Percentiles rank a stretch among this genome's conserved stretches.
phyloP scores from a whole-genome alignment of 352 stramenopile genomes.

The Phytophthora pluvialis region DNA sequence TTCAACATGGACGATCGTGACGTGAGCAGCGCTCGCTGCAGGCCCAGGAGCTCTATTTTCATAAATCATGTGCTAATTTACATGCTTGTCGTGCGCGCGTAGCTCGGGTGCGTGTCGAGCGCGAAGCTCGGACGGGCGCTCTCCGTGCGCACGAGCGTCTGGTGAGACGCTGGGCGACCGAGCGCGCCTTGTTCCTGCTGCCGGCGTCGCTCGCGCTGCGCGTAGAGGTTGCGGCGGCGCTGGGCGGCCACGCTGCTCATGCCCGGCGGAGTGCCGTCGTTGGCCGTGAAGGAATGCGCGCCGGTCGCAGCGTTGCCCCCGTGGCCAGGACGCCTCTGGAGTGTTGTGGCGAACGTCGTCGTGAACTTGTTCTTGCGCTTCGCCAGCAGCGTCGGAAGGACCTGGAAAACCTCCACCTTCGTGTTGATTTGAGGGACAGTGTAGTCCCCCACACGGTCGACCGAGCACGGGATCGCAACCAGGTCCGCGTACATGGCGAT shows the following conservation, averaged over 20 bases:
- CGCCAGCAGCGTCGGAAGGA: conserved; percentile 33
- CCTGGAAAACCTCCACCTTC: conserved; percentile 45
- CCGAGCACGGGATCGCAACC: conserved; percentile 34
- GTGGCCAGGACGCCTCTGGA: conserved; percentile 34
- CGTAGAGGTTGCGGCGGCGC: conserved; percentile 26
- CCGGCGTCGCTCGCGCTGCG: conserved; percentile 20
- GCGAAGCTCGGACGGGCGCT: conserved; percentile 19
- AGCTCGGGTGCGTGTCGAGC: conserved; percentile 20
- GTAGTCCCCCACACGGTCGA: conserved; percentile 47
- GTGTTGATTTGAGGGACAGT: conserved; percentile 43
- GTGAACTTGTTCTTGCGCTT: conserved; percentile 46
- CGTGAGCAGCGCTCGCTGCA: neutral
- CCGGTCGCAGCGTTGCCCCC: conserved; percentile 15
- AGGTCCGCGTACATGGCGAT: conserved; percentile 44
- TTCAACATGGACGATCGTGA: conserved; percentile 14
- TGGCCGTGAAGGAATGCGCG: conserved; percentile 21
- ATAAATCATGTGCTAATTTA: conserved; percentile 29
- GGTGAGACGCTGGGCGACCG: conserved; percentile 30
- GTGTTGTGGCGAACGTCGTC: conserved; percentile 33
- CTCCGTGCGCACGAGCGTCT: conserved; percentile 21
- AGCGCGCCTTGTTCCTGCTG: conserved; percentile 29
- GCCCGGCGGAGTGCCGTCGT: conserved; percentile 19
- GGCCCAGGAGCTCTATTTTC: conserved; percentile 5
- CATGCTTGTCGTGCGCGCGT: conserved; percentile 34
- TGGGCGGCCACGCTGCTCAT: conserved; percentile 27